phyloP scores from a whole-genome alignment of 352 stramenopile species.

The Achlya hypogyna region DNA sequence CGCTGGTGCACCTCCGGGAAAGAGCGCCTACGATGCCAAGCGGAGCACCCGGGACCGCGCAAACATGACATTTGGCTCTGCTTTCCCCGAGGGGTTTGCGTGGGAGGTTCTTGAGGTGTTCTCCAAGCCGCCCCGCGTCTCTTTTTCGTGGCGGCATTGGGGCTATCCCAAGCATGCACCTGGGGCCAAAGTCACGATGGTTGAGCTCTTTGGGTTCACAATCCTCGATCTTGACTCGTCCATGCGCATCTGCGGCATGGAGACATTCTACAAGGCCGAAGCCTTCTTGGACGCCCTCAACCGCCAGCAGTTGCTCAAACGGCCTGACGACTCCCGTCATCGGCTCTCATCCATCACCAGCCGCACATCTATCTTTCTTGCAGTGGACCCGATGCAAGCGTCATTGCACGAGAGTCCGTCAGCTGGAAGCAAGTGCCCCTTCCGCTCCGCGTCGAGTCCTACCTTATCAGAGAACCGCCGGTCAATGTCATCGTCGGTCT shows the following conservation, averaged over 20 bases:
- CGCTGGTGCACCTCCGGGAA: constrained; percentile 20
- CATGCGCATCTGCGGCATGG: constrained; percentile 26
- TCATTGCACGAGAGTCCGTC: no score
- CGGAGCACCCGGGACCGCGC: constrained; percentile 28
- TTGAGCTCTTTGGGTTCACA: constrained; percentile 40
- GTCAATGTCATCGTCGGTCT: no score
- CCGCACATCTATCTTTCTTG: neutral
- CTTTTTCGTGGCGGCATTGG: constrained; percentile 45
- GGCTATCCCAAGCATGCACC: constrained; percentile 26
- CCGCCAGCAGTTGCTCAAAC: constrained; percentile 7
- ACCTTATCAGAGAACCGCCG: neutral
- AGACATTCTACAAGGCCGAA: constrained; percentile 35
- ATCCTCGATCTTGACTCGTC: constrained; percentile 28
- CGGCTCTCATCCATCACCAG: neutral
- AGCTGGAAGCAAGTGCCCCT: no score
- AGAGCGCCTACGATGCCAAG: constrained; percentile 25
- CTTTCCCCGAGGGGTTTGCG: constrained; percentile 33
- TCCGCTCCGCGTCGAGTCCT: no score
- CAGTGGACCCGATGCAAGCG: no score
- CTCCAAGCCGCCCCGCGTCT: constrained; percentile 29
- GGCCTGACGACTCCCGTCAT: neutral
- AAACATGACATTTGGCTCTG: constrained; percentile 27
- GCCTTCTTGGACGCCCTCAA: constrained; percentile 31
- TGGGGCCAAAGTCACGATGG: constrained; percentile 25
- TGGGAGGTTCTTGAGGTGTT: constrained; percentile 42